Evolutionary conservation across 83 land plant genomes (phyloP).

Genomic region (Picea mariana): DNA sequence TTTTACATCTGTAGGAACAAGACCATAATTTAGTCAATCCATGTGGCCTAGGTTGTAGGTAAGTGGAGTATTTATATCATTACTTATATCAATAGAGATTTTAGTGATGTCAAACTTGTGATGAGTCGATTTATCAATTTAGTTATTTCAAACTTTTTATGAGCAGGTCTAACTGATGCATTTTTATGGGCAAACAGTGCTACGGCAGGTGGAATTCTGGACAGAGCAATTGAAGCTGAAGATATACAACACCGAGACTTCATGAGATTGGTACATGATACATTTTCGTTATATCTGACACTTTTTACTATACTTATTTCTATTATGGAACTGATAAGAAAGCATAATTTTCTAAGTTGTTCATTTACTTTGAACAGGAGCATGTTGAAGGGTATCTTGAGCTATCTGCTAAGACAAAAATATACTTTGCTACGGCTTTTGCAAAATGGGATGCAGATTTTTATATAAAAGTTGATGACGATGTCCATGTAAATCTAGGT

Average conservation of each 20-base stretch:
- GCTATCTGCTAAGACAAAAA: constrained; percentile 66
- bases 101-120: not conserved
- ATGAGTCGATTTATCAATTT: not conserved
- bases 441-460: constrained; percentile 69
- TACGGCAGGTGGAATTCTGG: constrained; percentile 60
- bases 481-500: constrained; percentile 68
- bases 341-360: not conserved
- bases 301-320: not conserved
- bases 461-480: constrained; percentile 63
- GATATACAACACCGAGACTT: constrained; percentile 53
- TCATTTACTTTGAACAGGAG: constrained; percentile 31
- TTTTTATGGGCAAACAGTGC: constrained; percentile 27
- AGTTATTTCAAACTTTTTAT: not conserved
- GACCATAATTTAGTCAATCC: not conserved
- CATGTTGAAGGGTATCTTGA: constrained; percentile 80
- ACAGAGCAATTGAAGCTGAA: constrained; percentile 63
- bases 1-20: not conserved
- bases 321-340: not conserved
- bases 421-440: constrained; percentile 68
- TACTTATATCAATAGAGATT: not conserved
- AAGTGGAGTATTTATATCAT: not conserved
- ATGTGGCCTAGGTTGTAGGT: not conserved
- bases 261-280: constrained; percentile 47
- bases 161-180: not conserved
- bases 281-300: not conserved